Conservation (phyloP, 139 green algal genomes). For the Cymbomonas tetramitiformis region DNA sequence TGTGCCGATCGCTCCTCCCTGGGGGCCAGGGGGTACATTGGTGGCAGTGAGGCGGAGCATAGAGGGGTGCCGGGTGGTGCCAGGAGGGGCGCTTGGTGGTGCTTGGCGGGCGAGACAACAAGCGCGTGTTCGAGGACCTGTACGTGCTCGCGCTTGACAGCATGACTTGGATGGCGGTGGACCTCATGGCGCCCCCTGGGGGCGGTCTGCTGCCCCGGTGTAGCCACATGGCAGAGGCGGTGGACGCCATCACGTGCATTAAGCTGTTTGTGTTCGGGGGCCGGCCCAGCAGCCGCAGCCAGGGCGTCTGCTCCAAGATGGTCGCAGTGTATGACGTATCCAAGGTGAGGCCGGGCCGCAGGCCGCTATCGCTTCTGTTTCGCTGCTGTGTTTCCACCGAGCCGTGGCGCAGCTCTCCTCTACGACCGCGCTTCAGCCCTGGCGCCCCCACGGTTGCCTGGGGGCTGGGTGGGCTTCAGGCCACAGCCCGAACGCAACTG, state of each 20-base stretch:
- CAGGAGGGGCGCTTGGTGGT: too few species aligned
- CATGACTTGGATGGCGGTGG: constrained; percentile 40
- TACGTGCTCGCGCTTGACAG: constrained; percentile 52
- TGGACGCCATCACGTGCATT: constrained; percentile 68
- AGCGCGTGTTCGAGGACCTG: constrained; percentile 48
- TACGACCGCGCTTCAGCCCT: too few species aligned
- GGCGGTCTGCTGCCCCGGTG: constrained; percentile 34
- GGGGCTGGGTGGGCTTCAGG: too few species aligned
- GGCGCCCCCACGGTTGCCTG: too few species aligned
- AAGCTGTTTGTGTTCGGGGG: constrained; percentile 71
- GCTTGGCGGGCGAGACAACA: constrained; percentile 59
- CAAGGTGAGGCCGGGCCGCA: constrained; percentile 36
- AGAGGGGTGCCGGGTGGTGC: too few species aligned
- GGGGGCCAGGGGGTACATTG: too few species aligned
- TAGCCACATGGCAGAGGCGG: constrained; percentile 51
- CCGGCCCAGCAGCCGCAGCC: constrained; percentile 56
- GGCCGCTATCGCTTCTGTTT: too few species aligned
- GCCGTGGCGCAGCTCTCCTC: too few species aligned
- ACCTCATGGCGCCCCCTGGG: background rate
- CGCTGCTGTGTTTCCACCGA: too few species aligned
- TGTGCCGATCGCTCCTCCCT: too few species aligned
- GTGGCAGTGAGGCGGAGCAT: too few species aligned
- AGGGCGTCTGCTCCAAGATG: constrained; percentile 47
- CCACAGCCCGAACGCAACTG: too few species aligned
- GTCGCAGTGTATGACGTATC: constrained; percentile 63